Percentiles rank a stretch among this genome's conserved stretches.
These are phyloP conservation scores for Podospora australis DNA, from an alignment of 495 filamentous ascomycete species.

Conservation along the genomic window DNA sequence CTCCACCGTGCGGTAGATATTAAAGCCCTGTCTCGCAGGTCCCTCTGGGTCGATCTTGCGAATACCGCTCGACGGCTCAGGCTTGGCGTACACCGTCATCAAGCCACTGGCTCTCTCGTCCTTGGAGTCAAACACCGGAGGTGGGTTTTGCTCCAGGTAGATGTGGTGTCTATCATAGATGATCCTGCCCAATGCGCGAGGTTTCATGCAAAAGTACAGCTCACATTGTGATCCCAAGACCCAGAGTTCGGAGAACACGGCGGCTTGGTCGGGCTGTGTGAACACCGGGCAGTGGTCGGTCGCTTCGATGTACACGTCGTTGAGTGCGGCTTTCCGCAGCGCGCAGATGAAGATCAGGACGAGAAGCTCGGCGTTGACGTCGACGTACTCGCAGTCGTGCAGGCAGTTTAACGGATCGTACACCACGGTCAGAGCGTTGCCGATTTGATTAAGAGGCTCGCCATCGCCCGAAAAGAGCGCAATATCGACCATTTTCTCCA, in stretches of 20 bases:
- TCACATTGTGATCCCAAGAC: slow-evolving; percentile 26
- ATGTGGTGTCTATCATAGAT: slow-evolving; percentile 14
- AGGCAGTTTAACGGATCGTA: slow-evolving; percentile 9
- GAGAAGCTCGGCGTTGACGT: slow-evolving; percentile 19
- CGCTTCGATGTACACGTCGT: slow-evolving; percentile 23
- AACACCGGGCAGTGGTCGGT: slow-evolving; percentile 26
- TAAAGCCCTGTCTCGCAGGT: not conserved
- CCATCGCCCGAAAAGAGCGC: slow-evolving; percentile 12
- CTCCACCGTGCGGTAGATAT: not conserved
- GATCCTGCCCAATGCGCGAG: slow-evolving; percentile 19
- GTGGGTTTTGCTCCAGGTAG: slow-evolving; percentile 14
- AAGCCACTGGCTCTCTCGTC: slow-evolving; percentile 3
- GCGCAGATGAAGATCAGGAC: slow-evolving; percentile 19
- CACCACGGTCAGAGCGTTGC: slow-evolving; percentile 7
- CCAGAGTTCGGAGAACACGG: slow-evolving; percentile 26
- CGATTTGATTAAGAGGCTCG: slow-evolving; percentile 8
- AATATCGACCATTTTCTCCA: slow-evolving; percentile 7
- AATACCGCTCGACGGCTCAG: slow-evolving; percentile 7
- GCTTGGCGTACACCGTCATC: slow-evolving; percentile 21
- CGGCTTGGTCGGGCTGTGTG: slow-evolving; percentile 24
- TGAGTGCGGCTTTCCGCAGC: slow-evolving; percentile 17
- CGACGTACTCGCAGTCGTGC: slow-evolving; percentile 12
- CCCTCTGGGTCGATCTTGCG: not conserved
- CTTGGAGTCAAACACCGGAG: not conserved
- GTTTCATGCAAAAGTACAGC: slow-evolving; percentile 20